Percentiles rank a stretch among this genome's conserved stretches.
Evolutionary conservation across 768 basidiomycete genomes (phyloP).

Genomic region (Daedaleopsis nitida): DNA sequence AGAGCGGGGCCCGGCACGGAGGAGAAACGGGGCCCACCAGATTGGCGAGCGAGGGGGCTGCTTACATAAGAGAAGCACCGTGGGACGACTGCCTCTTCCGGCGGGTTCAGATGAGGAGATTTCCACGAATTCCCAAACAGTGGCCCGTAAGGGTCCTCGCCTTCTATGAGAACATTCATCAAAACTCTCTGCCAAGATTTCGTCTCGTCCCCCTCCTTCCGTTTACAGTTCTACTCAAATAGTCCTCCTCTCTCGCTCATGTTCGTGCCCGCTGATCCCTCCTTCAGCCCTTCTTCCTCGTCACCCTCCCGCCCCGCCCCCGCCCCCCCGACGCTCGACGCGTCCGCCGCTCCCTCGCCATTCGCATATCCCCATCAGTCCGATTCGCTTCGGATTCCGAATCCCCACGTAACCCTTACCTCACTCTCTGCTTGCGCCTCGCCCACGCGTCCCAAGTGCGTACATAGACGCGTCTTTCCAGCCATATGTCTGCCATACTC

Average conservation of each 20-base stretch:
- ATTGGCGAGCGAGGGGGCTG: too few species aligned
- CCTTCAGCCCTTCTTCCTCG: not conserved
- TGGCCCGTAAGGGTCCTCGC: not conserved
- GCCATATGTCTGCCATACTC: not conserved
- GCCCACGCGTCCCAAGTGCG: slow-evolving; percentile 11
- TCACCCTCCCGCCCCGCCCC: not conserved
- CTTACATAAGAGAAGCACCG: not conserved
- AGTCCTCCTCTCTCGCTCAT: slow-evolving; percentile 3
- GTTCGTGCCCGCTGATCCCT: slow-evolving; percentile 19
- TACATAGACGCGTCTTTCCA: slow-evolving; percentile 5
- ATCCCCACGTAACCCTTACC: slow-evolving; percentile 7
- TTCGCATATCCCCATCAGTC: not conserved
- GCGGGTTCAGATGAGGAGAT: not conserved
- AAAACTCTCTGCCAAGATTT: slow-evolving; percentile 11
- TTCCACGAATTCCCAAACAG: not conserved
- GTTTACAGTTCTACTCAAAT: slow-evolving; percentile 17
- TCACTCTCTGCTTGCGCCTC: slow-evolving; percentile 10
- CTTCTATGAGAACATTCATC: slow-evolving; percentile 8
- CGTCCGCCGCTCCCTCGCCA: too few species aligned
- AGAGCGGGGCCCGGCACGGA: not conserved
- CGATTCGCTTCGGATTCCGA: not conserved
- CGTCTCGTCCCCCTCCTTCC: slow-evolving; percentile 1
- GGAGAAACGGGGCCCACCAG: too few species aligned
- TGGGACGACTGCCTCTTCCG: not conserved
- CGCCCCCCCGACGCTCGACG: not conserved